Percentiles rank a stretch among this genome's conserved stretches.
Conservation (phyloP, 2,329 filamentous ascomycete genomes). For the Pseudocercospora fijiensis region DNA sequence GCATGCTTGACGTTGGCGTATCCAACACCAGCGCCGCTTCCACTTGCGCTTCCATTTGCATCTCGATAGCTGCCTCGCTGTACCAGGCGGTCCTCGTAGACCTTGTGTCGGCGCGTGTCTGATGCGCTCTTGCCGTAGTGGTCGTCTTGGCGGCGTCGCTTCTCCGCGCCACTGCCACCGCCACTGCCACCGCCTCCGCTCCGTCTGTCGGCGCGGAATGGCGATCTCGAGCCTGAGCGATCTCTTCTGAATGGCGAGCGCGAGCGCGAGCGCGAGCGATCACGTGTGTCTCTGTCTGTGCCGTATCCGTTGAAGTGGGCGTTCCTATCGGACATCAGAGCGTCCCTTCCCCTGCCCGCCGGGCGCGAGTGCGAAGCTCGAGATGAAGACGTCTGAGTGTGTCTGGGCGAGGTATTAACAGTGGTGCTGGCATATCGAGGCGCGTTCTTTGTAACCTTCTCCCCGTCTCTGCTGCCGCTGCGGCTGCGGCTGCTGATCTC, state of each 20-base stretch:
- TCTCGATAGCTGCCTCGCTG: slow-evolving; percentile 36
- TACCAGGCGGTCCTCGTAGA: slow-evolving; percentile 57
- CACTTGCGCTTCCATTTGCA: slow-evolving; percentile 18
- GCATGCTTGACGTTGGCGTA: slow-evolving; percentile 15
- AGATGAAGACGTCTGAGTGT: slow-evolving; percentile 41
- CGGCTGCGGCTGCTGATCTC: slow-evolving; percentile 61
- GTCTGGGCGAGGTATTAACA: slow-evolving; percentile 92
- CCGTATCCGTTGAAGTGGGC: slow-evolving; percentile 37
- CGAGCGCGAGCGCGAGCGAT: slow-evolving; percentile 50
- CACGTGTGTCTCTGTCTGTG: slow-evolving; percentile 38
- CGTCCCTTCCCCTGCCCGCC: slow-evolving; percentile 16
- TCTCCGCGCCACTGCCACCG: slow-evolving; percentile 51
- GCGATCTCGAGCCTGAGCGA: slow-evolving; percentile 36
- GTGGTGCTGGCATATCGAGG: slow-evolving; percentile 71
- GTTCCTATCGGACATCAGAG: slow-evolving; percentile 25
- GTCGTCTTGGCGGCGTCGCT: slow-evolving; percentile 65
- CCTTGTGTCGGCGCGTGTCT: slow-evolving; percentile 61
- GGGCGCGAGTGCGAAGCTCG: slow-evolving; percentile 27
- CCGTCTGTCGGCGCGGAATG: slow-evolving; percentile 31
- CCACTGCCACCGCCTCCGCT: slow-evolving; percentile 39
- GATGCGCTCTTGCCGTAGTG: slow-evolving; percentile 52
- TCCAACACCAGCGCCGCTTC: slow-evolving; percentile 20
- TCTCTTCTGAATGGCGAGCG: slow-evolving; percentile 56
- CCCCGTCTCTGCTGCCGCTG: slow-evolving; percentile 58
- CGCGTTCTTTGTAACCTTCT: slow-evolving; percentile 76